These are phyloP conservation scores for Fusarium pseudoanthophilum DNA, from an alignment of 2,329 filamentous ascomycete genomes.

Conservation along the genomic window DNA sequence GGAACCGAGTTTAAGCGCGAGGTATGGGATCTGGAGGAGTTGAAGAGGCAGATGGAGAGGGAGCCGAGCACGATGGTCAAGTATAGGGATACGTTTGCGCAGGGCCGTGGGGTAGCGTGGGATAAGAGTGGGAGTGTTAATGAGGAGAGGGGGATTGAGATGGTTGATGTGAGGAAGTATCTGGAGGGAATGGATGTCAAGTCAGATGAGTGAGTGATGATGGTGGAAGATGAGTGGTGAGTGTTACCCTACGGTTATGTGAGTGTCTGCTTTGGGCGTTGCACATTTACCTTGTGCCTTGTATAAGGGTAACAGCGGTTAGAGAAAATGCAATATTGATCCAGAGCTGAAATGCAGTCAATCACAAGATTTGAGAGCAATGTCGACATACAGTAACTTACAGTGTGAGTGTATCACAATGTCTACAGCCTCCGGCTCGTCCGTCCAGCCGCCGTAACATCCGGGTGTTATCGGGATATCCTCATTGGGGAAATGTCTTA, in stretches of 20 bases:
- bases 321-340: not conserved
- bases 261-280: not conserved
- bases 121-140: constrained; percentile 65
- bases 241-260: not conserved
- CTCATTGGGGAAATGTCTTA: constrained; percentile 4
- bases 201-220: constrained; percentile 1
- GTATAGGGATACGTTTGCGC: constrained; percentile 70
- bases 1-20: constrained; percentile 56
- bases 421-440: not conserved
- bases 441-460: constrained; percentile 10
- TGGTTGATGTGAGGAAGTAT: constrained; percentile 57
- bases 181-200: constrained; percentile 40
- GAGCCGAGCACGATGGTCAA: constrained; percentile 65
- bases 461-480: constrained; percentile 27
- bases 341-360: not conserved
- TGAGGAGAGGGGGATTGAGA: constrained; percentile 56
- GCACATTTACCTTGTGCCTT: not conserved
- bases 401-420: not conserved
- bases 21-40: constrained; percentile 58
- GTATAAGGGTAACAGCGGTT: not conserved
- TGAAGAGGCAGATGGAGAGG: constrained; percentile 57
- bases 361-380: not conserved
- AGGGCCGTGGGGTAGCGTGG: constrained; percentile 70
- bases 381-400: not conserved
- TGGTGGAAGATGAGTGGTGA: not conserved